phyloP scores from a whole-genome alignment of 345 rosid genomes.

The Eucalyptus marginata region DNA sequence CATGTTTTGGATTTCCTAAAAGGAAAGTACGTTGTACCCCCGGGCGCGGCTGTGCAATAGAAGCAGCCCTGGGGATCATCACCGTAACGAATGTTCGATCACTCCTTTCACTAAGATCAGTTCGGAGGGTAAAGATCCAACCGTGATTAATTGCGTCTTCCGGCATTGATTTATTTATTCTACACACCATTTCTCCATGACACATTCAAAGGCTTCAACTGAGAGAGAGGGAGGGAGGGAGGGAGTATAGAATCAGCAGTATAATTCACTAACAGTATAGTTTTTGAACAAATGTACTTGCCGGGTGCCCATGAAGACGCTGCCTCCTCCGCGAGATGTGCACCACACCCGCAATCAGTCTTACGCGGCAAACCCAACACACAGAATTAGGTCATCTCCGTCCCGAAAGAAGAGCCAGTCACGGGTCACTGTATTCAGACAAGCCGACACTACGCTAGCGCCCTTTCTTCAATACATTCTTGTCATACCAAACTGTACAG shows the following conservation, averaged over 20 bases:
- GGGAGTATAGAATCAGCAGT: background rate
- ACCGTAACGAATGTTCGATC: background rate
- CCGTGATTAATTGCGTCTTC: background rate
- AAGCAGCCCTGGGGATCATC: background rate
- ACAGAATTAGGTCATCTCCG: background rate
- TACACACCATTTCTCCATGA: background rate
- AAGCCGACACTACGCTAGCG: background rate
- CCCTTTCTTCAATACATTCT: slow-evolving; percentile 46
- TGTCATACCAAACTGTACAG: slow-evolving; percentile 59
- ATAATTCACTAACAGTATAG: background rate
- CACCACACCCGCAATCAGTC: background rate
- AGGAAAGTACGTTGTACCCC: background rate
- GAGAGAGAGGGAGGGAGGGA: background rate
- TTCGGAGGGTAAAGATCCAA: background rate
- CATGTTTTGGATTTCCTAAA: background rate
- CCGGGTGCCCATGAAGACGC: background rate
- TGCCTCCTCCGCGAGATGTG: background rate
- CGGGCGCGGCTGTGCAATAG: background rate
- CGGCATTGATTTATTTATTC: background rate
- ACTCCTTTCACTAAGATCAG: background rate
- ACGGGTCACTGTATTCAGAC: background rate
- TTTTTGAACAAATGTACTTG: background rate
- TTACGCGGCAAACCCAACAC: background rate
- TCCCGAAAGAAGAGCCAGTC: background rate
- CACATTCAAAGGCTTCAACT: background rate